phyloP scores from a whole-genome alignment of 2,329 filamentous ascomycete genomes.

The Ascochyta rabiei region DNA sequence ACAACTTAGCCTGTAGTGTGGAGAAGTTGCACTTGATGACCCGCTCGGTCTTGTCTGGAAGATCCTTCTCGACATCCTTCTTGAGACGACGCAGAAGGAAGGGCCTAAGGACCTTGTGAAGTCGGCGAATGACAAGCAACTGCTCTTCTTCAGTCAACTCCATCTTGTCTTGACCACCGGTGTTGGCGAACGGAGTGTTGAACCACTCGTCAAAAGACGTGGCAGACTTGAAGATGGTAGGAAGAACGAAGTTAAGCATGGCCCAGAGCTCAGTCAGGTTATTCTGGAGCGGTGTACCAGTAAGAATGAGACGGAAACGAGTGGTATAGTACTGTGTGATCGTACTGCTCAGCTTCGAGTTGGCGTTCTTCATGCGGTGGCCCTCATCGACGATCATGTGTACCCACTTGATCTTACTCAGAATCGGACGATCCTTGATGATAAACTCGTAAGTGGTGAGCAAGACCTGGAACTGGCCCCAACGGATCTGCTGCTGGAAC shows the following conservation, averaged over 20 bases:
- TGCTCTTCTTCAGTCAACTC: conserved; percentile 99
- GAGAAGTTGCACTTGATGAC: conserved; percentile 99
- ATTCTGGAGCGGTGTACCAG: conserved; percentile 96
- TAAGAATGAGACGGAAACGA: conserved; percentile 93
- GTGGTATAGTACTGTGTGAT: conserved; percentile 95
- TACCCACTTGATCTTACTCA: conserved; percentile 99
- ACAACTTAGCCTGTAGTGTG: conserved; percentile 86
- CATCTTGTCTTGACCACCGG: conserved; percentile 97
- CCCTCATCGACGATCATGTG: conserved; percentile 99
- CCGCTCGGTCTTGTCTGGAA: conserved; percentile 98
- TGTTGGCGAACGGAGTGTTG: conserved; percentile 99
- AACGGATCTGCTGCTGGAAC: conserved; percentile 92
- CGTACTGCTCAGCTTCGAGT: conserved; percentile 94
- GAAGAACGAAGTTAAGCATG: conserved; percentile 96
- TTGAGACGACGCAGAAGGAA: conserved; percentile 98
- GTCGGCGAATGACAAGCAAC: conserved; percentile 93
- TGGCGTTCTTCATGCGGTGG: conserved; percentile 98
- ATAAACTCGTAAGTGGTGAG: conserved; percentile 99
- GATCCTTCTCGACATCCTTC: conserved; percentile 98
- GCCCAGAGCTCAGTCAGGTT: conserved; percentile 96
- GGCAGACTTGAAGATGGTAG: conserved; percentile 98
- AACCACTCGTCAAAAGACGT: conserved; percentile 99
- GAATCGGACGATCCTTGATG: conserved; percentile 94
- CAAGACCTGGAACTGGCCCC: conserved; percentile 93
- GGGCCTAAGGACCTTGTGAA: conserved; percentile 95